Percentiles rank a stretch among this genome's conserved stretches.
Evolutionary conservation across 2,329 filamentous ascomycete species (phyloP).

Genomic region (Pleurostoma richardsiae): DNA sequence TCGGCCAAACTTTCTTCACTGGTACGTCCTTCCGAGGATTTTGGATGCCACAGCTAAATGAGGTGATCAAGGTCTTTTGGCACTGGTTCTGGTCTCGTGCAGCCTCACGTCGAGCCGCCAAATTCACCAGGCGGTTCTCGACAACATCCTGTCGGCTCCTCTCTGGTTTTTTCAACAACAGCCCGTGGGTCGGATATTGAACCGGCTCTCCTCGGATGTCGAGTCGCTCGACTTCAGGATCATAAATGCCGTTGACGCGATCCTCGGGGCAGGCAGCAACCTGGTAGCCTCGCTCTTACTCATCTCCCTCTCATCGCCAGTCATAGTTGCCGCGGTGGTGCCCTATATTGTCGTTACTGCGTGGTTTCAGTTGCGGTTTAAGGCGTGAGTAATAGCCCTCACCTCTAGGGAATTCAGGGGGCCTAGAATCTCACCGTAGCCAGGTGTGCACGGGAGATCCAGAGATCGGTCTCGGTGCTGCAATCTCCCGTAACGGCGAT

Average conservation of each 20-base stretch:
- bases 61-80: too few species aligned
- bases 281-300: slow-evolving; percentile 2
- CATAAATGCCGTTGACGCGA: not conserved
- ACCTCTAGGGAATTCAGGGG: too few species aligned
- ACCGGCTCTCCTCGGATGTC: slow-evolving; percentile 2
- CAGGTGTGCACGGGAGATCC: not conserved
- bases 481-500: slow-evolving; percentile 2
- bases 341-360: slow-evolving; percentile 1
- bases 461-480: slow-evolving; percentile 1
- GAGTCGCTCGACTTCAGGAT: slow-evolving; percentile 1
- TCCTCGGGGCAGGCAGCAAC: not conserved
- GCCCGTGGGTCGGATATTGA: slow-evolving; percentile 2
- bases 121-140: not conserved
- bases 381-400: not conserved
- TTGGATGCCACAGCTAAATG: too few species aligned
- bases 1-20: not conserved
- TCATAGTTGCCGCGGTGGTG: not conserved
- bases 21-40: not conserved
- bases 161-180: slow-evolving; percentile 2
- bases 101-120: not conserved
- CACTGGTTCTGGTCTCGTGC: not conserved
- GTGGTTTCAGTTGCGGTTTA: slow-evolving; percentile 1
- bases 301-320: slow-evolving; percentile 1
- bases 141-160: slow-evolving; percentile 1
- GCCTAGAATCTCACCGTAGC: too few species aligned